Percentiles rank a stretch among this genome's conserved stretches.
Conservation (phyloP, 345 rosid genomes). For the Luvunga scandens region DNA sequence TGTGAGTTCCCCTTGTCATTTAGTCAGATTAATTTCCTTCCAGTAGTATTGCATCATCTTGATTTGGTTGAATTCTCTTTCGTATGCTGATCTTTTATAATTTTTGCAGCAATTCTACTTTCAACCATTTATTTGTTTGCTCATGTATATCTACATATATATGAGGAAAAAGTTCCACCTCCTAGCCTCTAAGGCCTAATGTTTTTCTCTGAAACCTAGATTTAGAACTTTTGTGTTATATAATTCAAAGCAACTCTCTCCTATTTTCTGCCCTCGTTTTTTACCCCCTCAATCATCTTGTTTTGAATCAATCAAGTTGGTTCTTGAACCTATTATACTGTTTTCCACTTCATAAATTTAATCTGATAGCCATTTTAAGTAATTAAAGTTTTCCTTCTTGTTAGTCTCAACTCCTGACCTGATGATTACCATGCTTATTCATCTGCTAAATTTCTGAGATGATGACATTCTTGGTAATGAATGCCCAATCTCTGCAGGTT, state of each 20-base stretch:
- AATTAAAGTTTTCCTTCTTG: neutral
- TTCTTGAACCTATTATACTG: neutral
- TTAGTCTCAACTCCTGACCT: neutral
- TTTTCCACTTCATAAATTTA: neutral
- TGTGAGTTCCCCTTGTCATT: constrained; percentile 18
- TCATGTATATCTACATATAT: neutral
- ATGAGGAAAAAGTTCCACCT: neutral
- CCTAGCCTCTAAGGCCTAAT: neutral
- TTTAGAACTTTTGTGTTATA: neutral
- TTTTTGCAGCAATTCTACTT: neutral
- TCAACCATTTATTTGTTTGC: neutral
- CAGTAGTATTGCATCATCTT: neutral
- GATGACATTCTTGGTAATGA: neutral
- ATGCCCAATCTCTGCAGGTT: constrained; percentile 29
- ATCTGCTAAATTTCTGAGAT: neutral
- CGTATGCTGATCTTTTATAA: neutral
- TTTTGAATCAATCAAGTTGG: neutral
- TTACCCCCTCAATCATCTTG: too few relatives aligned
- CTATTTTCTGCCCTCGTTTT: neutral
- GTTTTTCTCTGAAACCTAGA: neutral
- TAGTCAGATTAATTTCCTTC: neutral
- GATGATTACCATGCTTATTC: neutral
- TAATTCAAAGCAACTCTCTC: neutral
- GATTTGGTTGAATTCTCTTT: neutral
- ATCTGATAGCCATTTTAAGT: neutral